Conservation (phyloP, 768 basidiomycete genomes). For the Leccinum uliginosum region DNA sequence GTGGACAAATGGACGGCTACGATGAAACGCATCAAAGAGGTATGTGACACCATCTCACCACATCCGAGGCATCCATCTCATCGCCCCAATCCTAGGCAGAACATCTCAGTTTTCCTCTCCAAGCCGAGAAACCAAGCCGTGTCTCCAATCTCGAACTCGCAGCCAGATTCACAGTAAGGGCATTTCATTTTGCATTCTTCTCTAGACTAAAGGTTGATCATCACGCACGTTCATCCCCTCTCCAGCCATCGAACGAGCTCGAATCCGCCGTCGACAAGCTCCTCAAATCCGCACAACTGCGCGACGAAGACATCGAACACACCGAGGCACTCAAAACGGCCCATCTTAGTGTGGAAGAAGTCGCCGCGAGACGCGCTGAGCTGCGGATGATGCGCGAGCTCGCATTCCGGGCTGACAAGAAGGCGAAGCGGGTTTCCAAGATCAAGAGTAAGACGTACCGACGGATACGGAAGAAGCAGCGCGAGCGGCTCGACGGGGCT, state of each 20-base stretch:
- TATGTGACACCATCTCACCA: slow-evolving; percentile 24
- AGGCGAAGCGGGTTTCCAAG: slow-evolving; percentile 85
- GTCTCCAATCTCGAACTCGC: slow-evolving; percentile 71
- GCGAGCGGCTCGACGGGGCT: slow-evolving; percentile 54
- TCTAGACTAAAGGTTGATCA: background rate
- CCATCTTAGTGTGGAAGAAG: slow-evolving; percentile 80
- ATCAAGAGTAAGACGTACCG: slow-evolving; percentile 96
- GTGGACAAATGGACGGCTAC: slow-evolving; percentile 91
- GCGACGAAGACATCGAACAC: slow-evolving; percentile 72
- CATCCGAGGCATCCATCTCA: background rate
- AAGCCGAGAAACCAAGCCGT: slow-evolving; percentile 51
- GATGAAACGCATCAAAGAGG: slow-evolving; percentile 90
- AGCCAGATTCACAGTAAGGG: slow-evolving; percentile 77
- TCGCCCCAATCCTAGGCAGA: slow-evolving; percentile 56
- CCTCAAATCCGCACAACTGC: slow-evolving; percentile 74
- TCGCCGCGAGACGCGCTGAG: slow-evolving; percentile 73
- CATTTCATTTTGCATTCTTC: background rate
- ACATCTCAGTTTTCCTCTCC: slow-evolving; percentile 82
- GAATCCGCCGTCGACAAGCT: slow-evolving; percentile 83
- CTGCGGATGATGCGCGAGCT: slow-evolving; percentile 88
- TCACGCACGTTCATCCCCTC: background rate
- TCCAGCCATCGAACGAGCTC: slow-evolving; percentile 75
- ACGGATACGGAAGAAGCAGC: slow-evolving; percentile 75
- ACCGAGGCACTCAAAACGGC: slow-evolving; percentile 84
- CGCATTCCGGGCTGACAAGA: slow-evolving; percentile 88